Percentiles rank a stretch among this genome's conserved stretches.
These are phyloP conservation scores for Cardamine resedifolia DNA, from an alignment of 345 rosid genomes.

Conservation along the genomic window DNA sequence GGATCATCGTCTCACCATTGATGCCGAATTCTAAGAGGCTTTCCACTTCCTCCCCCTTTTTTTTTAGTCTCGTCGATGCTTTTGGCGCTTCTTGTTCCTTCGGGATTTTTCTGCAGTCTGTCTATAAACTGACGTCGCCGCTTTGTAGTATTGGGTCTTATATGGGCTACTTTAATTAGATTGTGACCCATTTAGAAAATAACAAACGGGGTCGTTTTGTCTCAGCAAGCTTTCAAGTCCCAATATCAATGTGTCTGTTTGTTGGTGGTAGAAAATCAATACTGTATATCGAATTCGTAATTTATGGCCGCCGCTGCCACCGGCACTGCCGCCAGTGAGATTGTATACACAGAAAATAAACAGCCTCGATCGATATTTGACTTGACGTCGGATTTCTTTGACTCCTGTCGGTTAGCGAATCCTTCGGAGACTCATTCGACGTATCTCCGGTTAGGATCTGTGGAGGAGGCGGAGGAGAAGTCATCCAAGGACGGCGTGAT, in stretches of 20 bases:
- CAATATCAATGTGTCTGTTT: too few relatives aligned
- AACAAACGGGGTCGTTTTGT: not conserved
- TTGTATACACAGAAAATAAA: slow-evolving; percentile 20
- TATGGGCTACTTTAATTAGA: slow-evolving; percentile 1
- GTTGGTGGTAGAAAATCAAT: not conserved
- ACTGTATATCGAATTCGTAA: not conserved
- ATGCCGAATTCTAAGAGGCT: slow-evolving; percentile 3
- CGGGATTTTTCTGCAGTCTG: slow-evolving; percentile 3
- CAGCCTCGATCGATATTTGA: slow-evolving; percentile 69
- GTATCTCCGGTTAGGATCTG: slow-evolving; percentile 22
- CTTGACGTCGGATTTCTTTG: slow-evolving; percentile 54
- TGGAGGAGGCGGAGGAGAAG: slow-evolving; percentile 37
- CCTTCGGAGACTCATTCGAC: slow-evolving; percentile 42
- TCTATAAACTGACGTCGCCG: not conserved
- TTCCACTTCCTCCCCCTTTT: not conserved
- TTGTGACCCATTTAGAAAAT: not conserved
- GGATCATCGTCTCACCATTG: slow-evolving; percentile 31
- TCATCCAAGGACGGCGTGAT: slow-evolving; percentile 35
- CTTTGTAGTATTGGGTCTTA: not conserved
- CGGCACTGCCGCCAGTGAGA: not conserved
- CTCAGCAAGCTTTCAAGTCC: not conserved
- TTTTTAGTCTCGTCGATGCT: not conserved
- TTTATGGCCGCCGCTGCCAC: slow-evolving; percentile 37
- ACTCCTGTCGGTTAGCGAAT: slow-evolving; percentile 56
- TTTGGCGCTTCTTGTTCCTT: slow-evolving; percentile 10